phyloP scores from a whole-genome alignment of 2,329 filamentous ascomycete genomes.

The Pseudogymnoascus sp. region DNA sequence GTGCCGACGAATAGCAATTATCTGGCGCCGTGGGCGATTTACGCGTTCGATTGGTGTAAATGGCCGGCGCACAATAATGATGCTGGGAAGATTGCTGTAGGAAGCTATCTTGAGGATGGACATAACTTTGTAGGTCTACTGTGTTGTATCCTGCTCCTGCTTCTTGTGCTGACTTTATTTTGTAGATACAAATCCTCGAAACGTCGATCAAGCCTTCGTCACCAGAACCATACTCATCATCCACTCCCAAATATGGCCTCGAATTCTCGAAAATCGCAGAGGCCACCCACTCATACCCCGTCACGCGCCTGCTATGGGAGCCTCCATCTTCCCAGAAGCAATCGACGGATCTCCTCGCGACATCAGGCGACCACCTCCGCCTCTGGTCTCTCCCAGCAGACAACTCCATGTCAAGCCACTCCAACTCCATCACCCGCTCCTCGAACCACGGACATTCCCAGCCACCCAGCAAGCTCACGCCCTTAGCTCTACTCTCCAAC shows the following conservation, averaged over 20 bases:
- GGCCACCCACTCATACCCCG: constrained; percentile 94
- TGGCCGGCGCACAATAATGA: constrained; percentile 77
- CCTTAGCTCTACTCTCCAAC: constrained; percentile 86
- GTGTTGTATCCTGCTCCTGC: not conserved
- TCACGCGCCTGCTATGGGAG: constrained; percentile 92
- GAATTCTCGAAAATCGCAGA: constrained; percentile 93
- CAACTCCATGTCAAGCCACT: constrained; percentile 42
- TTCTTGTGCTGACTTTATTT: not conserved
- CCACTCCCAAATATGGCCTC: constrained; percentile 64
- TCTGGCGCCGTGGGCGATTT: constrained; percentile 87
- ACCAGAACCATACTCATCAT: constrained; percentile 59
- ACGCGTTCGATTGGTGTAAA: constrained; percentile 99
- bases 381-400: constrained; percentile 85
- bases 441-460: constrained; percentile 51
- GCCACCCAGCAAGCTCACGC: constrained; percentile 72
- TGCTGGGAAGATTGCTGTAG: constrained; percentile 86
- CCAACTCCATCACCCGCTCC: constrained; percentile 62
- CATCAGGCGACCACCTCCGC: constrained; percentile 87
- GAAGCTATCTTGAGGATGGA: constrained; percentile 94
- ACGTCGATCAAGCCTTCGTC: constrained; percentile 68
- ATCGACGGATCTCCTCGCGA: constrained; percentile 88
- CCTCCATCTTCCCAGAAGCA: constrained; percentile 91
- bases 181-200: constrained; percentile 92
- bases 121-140: constrained; percentile 77
- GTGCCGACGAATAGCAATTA: constrained; percentile 80